These are phyloP conservation scores for Haplosporangium gracile DNA, from an alignment of 192 early-diverging fungal species.

Conservation along the genomic window DNA sequence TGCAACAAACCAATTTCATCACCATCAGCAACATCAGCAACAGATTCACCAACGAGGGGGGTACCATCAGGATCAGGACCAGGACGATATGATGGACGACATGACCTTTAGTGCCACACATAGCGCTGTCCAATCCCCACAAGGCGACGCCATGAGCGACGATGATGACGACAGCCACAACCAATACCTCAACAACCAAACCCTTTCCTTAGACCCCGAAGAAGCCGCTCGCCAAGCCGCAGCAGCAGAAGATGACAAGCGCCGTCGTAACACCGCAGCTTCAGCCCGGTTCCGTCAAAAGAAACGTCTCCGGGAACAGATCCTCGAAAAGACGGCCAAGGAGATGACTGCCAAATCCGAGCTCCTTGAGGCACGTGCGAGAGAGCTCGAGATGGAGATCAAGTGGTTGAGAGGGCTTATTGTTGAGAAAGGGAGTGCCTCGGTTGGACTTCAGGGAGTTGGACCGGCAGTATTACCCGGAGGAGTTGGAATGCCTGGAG, in stretches of 20 bases:
- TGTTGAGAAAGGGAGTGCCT: slow-evolving; percentile 39
- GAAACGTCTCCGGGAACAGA: slow-evolving; percentile 94
- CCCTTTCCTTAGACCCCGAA: slow-evolving; percentile 35
- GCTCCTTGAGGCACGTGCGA: slow-evolving; percentile 79
- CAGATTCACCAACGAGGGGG: neutral
- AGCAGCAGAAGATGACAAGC: slow-evolving; percentile 85
- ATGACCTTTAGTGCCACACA: neutral
- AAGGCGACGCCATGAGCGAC: slow-evolving; percentile 4
- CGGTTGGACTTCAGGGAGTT: neutral
- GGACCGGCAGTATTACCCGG: neutral
- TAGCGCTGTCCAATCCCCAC: neutral
- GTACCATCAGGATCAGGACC: neutral
- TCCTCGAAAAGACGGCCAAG: slow-evolving; percentile 84
- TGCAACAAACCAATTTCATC: slow-evolving; percentile 3
- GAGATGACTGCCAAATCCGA: slow-evolving; percentile 85
- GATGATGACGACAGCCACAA: neutral
- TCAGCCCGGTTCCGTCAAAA: slow-evolving; percentile 95
- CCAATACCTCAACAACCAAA: neutral
- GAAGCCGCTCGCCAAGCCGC: slow-evolving; percentile 18
- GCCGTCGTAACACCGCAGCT: slow-evolving; percentile 95
- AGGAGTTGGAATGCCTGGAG: neutral
- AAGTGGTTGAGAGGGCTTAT: slow-evolving; percentile 90
- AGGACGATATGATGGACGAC: slow-evolving; percentile 4
- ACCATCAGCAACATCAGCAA: neutral
- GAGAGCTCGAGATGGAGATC: slow-evolving; percentile 93